A percentile compares a stretch with the other conserved stretches of the same genome.
These are phyloP conservation scores for Mortierella antarctica DNA, from an alignment of 192 early-diverging fungal genomes.

Conservation along the genomic window DNA sequence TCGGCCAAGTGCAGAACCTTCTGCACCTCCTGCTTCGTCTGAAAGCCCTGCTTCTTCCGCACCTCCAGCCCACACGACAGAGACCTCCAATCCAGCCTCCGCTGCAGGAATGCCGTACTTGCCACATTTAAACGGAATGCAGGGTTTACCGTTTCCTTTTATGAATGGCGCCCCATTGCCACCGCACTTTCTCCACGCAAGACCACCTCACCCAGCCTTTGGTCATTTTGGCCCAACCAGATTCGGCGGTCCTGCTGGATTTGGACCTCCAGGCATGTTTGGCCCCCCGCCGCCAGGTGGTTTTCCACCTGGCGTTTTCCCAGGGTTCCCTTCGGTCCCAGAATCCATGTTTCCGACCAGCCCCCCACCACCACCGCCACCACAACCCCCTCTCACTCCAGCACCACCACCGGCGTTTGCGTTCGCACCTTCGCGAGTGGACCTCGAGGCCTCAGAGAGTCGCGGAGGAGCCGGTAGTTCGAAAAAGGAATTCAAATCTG, in stretches of 20 bases:
- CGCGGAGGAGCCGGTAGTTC: too few species aligned
- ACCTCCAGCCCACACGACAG: too few species aligned
- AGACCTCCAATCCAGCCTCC: too few species aligned
- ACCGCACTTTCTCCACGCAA: too few species aligned
- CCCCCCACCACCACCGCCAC: slow-evolving; percentile 2
- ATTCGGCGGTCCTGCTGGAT: background rate
- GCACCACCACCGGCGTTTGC: background rate
- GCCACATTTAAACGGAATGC: too few species aligned
- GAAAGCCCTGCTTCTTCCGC: too few species aligned
- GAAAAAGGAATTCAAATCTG: too few species aligned
- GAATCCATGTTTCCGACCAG: background rate
- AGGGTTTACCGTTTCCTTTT: too few species aligned
- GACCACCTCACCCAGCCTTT: background rate
- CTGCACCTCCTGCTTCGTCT: too few species aligned
- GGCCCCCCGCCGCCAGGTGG: background rate
- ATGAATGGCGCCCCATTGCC: too few species aligned
- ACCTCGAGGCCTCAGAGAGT: background rate
- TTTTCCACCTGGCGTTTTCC: background rate
- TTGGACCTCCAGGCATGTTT: slow-evolving; percentile 2
- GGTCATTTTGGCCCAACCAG: background rate
- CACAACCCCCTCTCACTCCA: background rate
- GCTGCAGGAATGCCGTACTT: too few species aligned
- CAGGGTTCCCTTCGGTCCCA: background rate
- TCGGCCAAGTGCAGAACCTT: too few species aligned
- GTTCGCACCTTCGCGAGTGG: background rate